Evolutionary conservation across 495 filamentous ascomycete species (phyloP).

Genomic region (Penicillium egyptiacum): DNA sequence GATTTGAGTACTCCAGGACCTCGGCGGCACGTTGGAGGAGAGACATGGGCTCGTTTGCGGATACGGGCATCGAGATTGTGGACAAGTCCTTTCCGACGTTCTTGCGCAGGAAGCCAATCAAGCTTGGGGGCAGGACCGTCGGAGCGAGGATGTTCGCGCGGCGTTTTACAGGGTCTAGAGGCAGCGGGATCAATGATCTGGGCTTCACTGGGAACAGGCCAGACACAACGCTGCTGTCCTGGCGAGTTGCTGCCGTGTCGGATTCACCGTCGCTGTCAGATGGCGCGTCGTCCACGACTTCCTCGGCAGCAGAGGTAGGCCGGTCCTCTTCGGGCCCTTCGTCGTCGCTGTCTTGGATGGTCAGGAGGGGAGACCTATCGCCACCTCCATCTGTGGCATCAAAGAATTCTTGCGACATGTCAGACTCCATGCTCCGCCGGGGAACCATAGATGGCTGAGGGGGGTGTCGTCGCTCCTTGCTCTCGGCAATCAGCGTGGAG

Average conservation of each 20-base stretch:
- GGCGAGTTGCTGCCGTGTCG: constrained; percentile 34
- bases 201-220: constrained; percentile 70
- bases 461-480: constrained; percentile 71
- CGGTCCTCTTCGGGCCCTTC: constrained; percentile 40
- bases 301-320: constrained; percentile 29
- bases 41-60: constrained; percentile 90
- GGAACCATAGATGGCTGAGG: constrained; percentile 50
- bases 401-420: constrained; percentile 86
- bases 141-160: constrained; percentile 68
- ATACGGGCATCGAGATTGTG: constrained; percentile 95
- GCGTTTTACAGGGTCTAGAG: constrained; percentile 64
- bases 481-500: constrained; percentile 68
- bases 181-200: constrained; percentile 76
- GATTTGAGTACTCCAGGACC: constrained; percentile 80
- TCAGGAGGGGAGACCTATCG: constrained; percentile 64
- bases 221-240: constrained; percentile 42
- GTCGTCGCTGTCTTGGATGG: constrained; percentile 64
- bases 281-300: constrained; percentile 41
- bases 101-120: constrained; percentile 92
- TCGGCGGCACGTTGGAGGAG: constrained; percentile 85
- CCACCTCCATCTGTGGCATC: constrained; percentile 76
- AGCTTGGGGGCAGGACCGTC: constrained; percentile 76
- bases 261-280: constrained; percentile 58
- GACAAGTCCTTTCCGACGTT: constrained; percentile 98
- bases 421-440: constrained; percentile 78